Evolutionary conservation across 108 stramenopile genomes (phyloP), one percentile per base, ranked within the genome.

Genomic region (Mayamaea pseudoterrestris): DNA sequence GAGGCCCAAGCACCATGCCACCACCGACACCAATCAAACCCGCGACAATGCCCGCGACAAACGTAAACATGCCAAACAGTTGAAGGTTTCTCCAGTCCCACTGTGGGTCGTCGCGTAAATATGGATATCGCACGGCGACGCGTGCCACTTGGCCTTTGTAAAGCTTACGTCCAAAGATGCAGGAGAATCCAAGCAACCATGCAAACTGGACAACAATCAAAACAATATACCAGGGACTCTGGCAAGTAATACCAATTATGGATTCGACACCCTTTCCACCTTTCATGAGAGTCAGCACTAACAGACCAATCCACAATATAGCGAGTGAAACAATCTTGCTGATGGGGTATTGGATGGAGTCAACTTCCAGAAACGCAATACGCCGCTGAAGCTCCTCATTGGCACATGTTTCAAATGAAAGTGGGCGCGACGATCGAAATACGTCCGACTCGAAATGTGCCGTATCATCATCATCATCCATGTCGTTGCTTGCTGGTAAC

Each of bases 1-100:
- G 47, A 3, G 83, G 83, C 9, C 73, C 76, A 18, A 75, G 29
- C 4, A 84, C 70, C 73, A 79, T 84, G n/a, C 78, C 83, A 13
- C 83, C 83, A 22, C 83, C 83, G 47, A 84, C 74, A 20, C 83
- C 83, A 55, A 84, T 72, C 21, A 84, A 29, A 34, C 75, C 78
- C 16, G 75, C 83, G 27, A 80, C 67, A 41, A 77, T 45, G 6
- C 83, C 83, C 2, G 83, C 75, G 29, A 74, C 22, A 51, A 79
- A 80, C 18, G 72, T 71, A 27, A 71, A 70, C 27, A 64, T 58
- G 12, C 68, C 58, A 35, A 74, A 83, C 25, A 66, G 64, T 13
- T 48, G 53, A 8, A 67, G 28, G 42, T 61, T 65, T 36, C 56
- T 7, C 9, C 36, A 48, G 37, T 76, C 75, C 82, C 82, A 83